Evolutionary conservation across 106 monocot species (phyloP).

Genomic region (Dioscorea zingiberensis): DNA sequence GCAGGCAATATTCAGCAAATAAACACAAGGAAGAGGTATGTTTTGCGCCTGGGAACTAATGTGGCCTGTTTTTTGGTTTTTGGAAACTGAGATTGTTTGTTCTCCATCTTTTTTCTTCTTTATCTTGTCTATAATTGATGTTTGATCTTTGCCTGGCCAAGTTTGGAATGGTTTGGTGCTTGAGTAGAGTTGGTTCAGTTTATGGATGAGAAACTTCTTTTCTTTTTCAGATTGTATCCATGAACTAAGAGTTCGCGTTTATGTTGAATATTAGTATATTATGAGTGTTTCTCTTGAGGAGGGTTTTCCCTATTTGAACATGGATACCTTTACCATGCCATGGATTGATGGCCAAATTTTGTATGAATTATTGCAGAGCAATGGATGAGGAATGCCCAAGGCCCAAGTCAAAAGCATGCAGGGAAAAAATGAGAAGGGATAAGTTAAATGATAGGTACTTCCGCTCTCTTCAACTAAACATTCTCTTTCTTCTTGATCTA

Average conservation of each 20-base stretch:
- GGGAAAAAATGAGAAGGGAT: slow-evolving; percentile 73
- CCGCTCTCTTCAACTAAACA: background rate
- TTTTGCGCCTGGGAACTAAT: too few relatives aligned
- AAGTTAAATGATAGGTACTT: slow-evolving; percentile 61
- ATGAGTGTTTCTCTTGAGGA: background rate
- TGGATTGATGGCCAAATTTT: background rate
- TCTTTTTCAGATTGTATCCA: background rate
- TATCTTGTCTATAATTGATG: too few relatives aligned
- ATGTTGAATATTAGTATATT: background rate
- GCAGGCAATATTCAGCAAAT: slow-evolving; percentile 17
- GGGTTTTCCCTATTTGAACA: background rate
- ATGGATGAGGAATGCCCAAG: slow-evolving; percentile 33
- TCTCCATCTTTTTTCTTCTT: too few relatives aligned
- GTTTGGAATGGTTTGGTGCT: too few relatives aligned
- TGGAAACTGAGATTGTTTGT: background rate
- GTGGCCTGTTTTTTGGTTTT: background rate
- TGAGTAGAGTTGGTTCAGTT: background rate
- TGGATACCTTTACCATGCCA: background rate
- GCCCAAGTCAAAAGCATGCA: slow-evolving; percentile 66
- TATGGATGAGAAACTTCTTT: background rate
- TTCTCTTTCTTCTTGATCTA: too few relatives aligned
- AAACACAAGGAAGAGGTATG: slow-evolving; percentile 43
- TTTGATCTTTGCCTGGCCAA: too few relatives aligned
- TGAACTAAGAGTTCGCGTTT: background rate
- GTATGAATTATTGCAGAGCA: slow-evolving; percentile 22